Base-by-base conservation (phyloP, 306 rosid genomes). In the Inga laurina region DNA sequence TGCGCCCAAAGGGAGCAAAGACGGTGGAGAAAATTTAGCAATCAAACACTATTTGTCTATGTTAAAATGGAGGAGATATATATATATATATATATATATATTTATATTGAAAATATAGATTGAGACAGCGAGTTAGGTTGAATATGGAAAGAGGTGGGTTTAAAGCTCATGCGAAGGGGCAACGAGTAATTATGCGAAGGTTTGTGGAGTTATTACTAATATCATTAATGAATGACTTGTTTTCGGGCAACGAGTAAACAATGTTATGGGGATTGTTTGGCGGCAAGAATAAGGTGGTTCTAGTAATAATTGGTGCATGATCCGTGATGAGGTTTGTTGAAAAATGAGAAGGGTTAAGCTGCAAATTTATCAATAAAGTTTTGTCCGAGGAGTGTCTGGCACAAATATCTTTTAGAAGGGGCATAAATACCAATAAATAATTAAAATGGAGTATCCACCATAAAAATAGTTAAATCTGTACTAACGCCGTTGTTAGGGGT, bases 1-100 rank as follows among this genome's bases (percentile, higher is more conserved):
- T 45, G 39, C 59, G 75, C 54, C 59, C 59, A 74, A 74, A 74
- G 10, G 27, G 78, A 24, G 54, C 19, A 1, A 49, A 49, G 21
- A 59, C 5, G n/a, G 12, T 27, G 18, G 30, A 62, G 85, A 65
- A 75, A 65, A 32, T 65, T 27, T 65, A 30, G 70, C 4, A 85
- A 72, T 76, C 32, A 35, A 27, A 45, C 21, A 6, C 8, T 39
- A 6, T 39, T 6, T 39, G 43, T 4, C 44, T 19, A 35, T 57
- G 74, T 45, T 79, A 68, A 76, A 19, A 70, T 48, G 43, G 4
- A 45, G 13, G n/a, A 52, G 43, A 39, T 69, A 67, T 73, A 21
- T 59, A 74, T 8, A 35, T 43, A 27, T 27, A 27, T 27, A 27
- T 27, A 27, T 59, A 74, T 8, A 35, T 43, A 27, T 27, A 27